phyloP scores from a whole-genome alignment of 108 stramenopile genomes.

The Cyclostephanos tholiformis region DNA sequence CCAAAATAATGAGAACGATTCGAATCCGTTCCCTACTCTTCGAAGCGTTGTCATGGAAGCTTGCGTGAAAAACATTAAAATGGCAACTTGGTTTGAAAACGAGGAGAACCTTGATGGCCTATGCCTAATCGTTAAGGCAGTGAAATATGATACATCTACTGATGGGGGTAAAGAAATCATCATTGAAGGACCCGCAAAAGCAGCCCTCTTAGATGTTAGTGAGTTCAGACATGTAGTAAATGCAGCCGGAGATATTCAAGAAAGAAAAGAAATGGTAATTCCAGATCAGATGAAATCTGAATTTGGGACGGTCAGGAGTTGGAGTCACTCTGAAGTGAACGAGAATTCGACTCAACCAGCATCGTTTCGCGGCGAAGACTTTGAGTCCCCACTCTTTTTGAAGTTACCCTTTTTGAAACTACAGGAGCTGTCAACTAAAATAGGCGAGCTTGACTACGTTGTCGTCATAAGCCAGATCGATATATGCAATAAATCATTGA shows the following conservation, averaged over 20 bases:
- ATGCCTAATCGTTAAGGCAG: conserved; percentile 42
- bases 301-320: conserved; percentile 12
- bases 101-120: conserved; percentile 40
- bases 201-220: conserved; percentile 46
- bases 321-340: background rate
- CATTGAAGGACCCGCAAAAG: conserved; percentile 47
- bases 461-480: conserved; percentile 47
- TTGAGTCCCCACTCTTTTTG: background rate
- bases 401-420: conserved; percentile 39
- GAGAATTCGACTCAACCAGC: conserved; percentile 1
- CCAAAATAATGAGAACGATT: conserved; percentile 3
- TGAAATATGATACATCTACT: conserved; percentile 25
- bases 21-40: conserved; percentile 36
- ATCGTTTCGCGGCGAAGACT: conserved; percentile 11
- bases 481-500: conserved; percentile 49
- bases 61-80: conserved; percentile 26
- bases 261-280: conserved; percentile 15
- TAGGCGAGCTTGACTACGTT: conserved; percentile 52
- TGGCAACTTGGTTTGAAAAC: conserved; percentile 51
- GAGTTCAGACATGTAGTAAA: conserved; percentile 35
- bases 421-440: conserved; percentile 30
- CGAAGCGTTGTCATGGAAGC: conserved; percentile 34
- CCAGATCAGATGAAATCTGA: conserved; percentile 21
- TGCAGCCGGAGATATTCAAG: background rate
- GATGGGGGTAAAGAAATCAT: conserved; percentile 32